phyloP scores from a whole-genome alignment of 768 basidiomycete species.

The Dentipellis sp. region DNA sequence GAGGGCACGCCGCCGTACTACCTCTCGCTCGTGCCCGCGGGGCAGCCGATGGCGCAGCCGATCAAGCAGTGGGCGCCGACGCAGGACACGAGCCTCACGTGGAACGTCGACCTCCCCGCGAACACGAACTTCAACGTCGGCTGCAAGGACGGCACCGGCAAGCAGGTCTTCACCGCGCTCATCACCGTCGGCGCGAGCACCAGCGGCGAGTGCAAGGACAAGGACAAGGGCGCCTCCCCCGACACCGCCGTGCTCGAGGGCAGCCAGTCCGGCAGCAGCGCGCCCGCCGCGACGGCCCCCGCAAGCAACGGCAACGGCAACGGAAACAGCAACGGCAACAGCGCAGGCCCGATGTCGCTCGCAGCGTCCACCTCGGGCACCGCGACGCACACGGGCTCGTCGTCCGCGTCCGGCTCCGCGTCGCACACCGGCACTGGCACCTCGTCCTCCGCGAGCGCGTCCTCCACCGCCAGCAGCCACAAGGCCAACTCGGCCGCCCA shows the following conservation, averaged over 20 bases:
- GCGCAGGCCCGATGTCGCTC: background rate
- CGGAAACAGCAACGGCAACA: background rate
- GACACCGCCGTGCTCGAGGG: background rate
- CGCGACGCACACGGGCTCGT: background rate
- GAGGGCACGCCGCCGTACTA: slow-evolving; percentile 45
- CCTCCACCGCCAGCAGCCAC: background rate
- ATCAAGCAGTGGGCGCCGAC: slow-evolving; percentile 40
- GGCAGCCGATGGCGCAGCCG: slow-evolving; percentile 23
- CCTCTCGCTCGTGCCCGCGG: slow-evolving; percentile 33
- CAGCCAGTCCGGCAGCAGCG: background rate
- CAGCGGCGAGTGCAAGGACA: background rate
- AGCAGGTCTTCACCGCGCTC: slow-evolving; percentile 38
- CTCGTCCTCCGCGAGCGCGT: background rate
- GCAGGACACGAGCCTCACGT: slow-evolving; percentile 35
- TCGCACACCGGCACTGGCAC: background rate
- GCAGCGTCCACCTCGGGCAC: background rate
- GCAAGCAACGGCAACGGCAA: background rate
- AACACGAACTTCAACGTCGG: slow-evolving; percentile 37
- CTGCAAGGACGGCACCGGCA: slow-evolving; percentile 50
- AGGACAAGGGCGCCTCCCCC: too few species aligned
- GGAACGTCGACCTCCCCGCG: slow-evolving; percentile 39
- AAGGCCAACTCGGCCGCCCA: background rate
- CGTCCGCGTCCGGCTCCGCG: background rate
- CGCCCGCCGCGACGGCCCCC: background rate
- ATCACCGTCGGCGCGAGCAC: slow-evolving; percentile 31